phyloP scores from a whole-genome alignment of 345 rosid genomes.

The Populus deltoides region DNA sequence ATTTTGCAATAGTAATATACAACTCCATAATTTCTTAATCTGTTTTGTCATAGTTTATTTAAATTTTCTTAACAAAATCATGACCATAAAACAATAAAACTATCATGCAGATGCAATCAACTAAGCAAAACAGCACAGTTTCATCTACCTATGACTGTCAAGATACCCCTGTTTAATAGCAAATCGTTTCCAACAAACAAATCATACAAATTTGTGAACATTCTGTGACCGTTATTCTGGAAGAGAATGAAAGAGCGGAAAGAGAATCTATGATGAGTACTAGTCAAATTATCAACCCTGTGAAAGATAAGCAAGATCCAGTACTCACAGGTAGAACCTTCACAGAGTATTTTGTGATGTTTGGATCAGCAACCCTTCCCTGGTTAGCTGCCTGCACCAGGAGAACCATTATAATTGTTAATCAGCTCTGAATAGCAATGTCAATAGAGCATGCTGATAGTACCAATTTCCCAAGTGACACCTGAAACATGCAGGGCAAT shows the following conservation, averaged over 20 bases:
- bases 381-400: constrained; percentile 55
- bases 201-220: not conserved
- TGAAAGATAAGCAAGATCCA: not conserved
- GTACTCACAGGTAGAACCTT: constrained; percentile 84
- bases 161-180: not conserved
- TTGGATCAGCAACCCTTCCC: constrained; percentile 67
- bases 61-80: not conserved
- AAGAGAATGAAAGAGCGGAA: not conserved
- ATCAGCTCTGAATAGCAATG: not conserved
- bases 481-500: not conserved
- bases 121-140: not conserved
- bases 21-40: not conserved
- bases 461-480: not conserved
- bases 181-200: not conserved
- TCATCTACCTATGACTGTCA: not conserved
- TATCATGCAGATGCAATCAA: not conserved
- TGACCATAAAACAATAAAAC: not conserved
- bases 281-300: not conserved
- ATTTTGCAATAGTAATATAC: not conserved
- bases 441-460: not conserved
- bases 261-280: not conserved
- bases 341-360: constrained; percentile 62
- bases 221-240: not conserved
- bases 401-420: not conserved
- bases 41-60: not conserved